Evolutionary conservation across 1,139 yeast genomes (phyloP), one percentile per base, ranked within the genome.

Genomic region (Pichiaceae sp.): DNA sequence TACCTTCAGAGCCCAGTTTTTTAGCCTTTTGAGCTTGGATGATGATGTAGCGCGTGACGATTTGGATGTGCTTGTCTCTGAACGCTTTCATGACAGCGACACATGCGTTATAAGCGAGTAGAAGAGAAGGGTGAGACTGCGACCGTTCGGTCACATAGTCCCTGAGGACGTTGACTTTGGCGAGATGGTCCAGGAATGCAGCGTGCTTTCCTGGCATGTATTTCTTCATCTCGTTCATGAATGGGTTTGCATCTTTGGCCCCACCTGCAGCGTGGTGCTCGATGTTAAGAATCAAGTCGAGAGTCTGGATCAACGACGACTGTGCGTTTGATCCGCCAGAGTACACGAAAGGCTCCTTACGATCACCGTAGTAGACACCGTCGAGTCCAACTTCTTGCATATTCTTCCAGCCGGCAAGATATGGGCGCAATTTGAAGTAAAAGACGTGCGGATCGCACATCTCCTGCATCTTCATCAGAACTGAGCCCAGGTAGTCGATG

Each of bases 291-390:
- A 86, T 58, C 20, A 85, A 72, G 54, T 89, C 97, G 45, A 89
- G 65, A 30, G 86, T 81, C 59, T 89, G 96, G 42, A 89, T 83
- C 46, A 87, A 66, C 2, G 96, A 85, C 34, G 91, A 78, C 59
- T 89, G 97, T 0, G 96, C 96, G 55, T 89, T 89, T 11, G 95
- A 84, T 0, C 97, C 97, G 18, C 97, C 97, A 5, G 95, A 70
- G 56, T 73, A 83, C 23, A 68, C 59, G 4, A 26, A 4, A 38
- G 77, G 80, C 17, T 51, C 59, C 1, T 59, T 48, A 43, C 82
- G 89, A 38, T 72, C 64, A 5, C 95, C 96, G 54, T 87, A 87
- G 34, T 68, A 62, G 1, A 87, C 78, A 1, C 96, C 96, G 40
- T 75, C 59, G 40, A 89, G 67, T 0, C 96, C 96, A 1, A 82